Evolutionary conservation across 352 stramenopile species (phyloP).

Genomic region (Phytophthora idaei): DNA sequence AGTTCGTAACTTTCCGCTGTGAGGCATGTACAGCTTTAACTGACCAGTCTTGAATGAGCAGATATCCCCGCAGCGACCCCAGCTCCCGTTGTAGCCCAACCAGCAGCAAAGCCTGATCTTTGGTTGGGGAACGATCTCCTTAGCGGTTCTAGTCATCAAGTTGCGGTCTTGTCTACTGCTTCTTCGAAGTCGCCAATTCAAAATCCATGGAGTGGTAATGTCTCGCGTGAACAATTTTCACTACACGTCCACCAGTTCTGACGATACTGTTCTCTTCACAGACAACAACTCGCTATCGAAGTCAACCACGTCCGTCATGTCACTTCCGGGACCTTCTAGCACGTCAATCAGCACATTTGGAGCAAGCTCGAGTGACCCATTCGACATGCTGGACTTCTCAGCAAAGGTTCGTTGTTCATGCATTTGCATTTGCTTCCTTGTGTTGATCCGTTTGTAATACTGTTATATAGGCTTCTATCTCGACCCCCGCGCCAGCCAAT

Average conservation of each 20-base stretch:
- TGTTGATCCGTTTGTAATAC: background rate
- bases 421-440: background rate
- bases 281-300: constrained; percentile 20
- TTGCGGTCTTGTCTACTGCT: background rate
- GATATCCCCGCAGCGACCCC: constrained; percentile 11
- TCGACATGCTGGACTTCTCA: constrained; percentile 45
- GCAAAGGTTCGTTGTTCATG: constrained; percentile 35
- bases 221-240: background rate
- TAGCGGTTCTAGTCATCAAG: constrained; percentile 11
- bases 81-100: constrained; percentile 4
- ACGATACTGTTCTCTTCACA: constrained; percentile 10
- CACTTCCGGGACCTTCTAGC: constrained; percentile 6
- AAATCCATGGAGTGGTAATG: constrained; percentile 31
- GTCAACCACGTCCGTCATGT: constrained; percentile 5
- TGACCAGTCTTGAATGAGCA: constrained; percentile 10
- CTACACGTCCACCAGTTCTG: background rate
- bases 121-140: constrained; percentile 31
- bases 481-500: constrained; percentile 28
- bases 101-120: constrained; percentile 23
- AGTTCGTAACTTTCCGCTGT: background rate
- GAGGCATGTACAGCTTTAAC: background rate
- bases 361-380: constrained; percentile 35
- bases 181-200: constrained; percentile 6
- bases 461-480: constrained; percentile 31
- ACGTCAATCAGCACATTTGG: constrained; percentile 18